phyloP scores from a whole-genome alignment of 202 grass and related monocot species.

The Saccharum hybrid region DNA sequence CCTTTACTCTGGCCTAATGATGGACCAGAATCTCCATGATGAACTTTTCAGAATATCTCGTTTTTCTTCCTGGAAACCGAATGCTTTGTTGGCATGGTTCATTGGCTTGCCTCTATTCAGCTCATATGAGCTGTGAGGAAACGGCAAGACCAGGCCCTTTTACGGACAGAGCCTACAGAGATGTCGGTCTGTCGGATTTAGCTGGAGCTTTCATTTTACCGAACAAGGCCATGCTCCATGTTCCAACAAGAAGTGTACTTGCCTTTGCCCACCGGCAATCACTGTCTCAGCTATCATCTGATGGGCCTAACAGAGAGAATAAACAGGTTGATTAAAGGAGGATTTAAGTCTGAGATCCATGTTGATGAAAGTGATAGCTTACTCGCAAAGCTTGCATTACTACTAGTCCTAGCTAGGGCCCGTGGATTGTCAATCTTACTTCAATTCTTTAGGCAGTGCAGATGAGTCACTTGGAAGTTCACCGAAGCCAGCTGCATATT shows the following conservation, averaged over 20 bases:
- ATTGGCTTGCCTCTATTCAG: conserved; percentile 31
- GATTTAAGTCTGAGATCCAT: not conserved
- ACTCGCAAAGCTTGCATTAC: not conserved
- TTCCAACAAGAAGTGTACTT: conserved; percentile 36
- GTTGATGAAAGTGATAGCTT: not conserved
- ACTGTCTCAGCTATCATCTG: conserved; percentile 1
- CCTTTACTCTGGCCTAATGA: conserved; percentile 20
- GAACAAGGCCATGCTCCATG: conserved; percentile 14
- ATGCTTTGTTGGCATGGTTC: conserved; percentile 33
- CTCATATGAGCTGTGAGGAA: conserved; percentile 48
- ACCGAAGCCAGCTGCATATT: not conserved
- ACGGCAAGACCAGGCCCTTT: conserved; percentile 23
- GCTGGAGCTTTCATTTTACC: conserved; percentile 17
- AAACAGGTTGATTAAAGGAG: not conserved
- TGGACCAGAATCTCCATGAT: conserved; percentile 47
- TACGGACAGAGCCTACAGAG: not conserved
- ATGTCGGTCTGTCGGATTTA: conserved; percentile 23
- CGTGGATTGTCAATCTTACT: not conserved
- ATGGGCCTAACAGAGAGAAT: not conserved
- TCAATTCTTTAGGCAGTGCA: not conserved
- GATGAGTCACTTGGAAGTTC: not conserved
- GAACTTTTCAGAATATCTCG: conserved; percentile 37
- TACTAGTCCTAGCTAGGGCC: not conserved
- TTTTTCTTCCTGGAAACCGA: conserved; percentile 1
- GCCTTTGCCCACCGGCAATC: conserved; percentile 17